Conservation (phyloP, 106 monocot genomes). For the Narthecium ossifragum region DNA sequence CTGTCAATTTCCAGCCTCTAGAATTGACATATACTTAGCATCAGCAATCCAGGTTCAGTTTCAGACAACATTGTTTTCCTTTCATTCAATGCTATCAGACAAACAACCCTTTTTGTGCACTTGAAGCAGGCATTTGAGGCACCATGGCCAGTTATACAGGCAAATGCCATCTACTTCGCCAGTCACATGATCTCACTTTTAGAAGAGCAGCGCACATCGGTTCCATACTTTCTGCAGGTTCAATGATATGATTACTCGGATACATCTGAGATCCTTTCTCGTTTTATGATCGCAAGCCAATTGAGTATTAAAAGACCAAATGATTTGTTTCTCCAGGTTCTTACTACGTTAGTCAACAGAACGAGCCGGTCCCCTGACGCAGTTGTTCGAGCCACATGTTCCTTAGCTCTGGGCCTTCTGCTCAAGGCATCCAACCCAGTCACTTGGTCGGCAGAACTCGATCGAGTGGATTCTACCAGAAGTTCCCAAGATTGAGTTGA, state of each 20-base stretch:
- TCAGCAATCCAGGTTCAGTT: conserved; percentile 65
- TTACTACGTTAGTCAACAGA: conserved; percentile 55
- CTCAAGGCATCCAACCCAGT: conserved; percentile 50
- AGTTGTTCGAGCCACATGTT: conserved; percentile 76
- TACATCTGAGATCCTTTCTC: too few species aligned
- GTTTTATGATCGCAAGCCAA: too few species aligned
- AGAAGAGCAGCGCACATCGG: conserved; percentile 60
- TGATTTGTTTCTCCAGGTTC: conserved; percentile 41
- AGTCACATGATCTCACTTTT: conserved; percentile 66
- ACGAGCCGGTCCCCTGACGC: conserved; percentile 58
- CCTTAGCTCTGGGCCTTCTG: conserved; percentile 62
- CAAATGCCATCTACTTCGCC: conserved; percentile 92
- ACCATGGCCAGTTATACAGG: conserved; percentile 90
- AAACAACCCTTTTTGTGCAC: too few species aligned
- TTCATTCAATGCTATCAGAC: too few species aligned
- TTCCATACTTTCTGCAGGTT: conserved; percentile 79
- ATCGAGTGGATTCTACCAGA: conserved; percentile 37
- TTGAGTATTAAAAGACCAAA: too few species aligned
- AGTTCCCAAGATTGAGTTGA: conserved; percentile 22
- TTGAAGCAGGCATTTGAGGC: conserved; percentile 78
- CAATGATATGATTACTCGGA: too few species aligned
- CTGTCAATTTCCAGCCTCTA: conserved; percentile 39
- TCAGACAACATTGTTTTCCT: too few species aligned
- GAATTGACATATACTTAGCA: conserved; percentile 66
- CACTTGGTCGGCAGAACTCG: conserved; percentile 27